Base-by-base conservation (phyloP, 495 filamentous ascomycete genomes). In the Xylaria telfairii region DNA sequence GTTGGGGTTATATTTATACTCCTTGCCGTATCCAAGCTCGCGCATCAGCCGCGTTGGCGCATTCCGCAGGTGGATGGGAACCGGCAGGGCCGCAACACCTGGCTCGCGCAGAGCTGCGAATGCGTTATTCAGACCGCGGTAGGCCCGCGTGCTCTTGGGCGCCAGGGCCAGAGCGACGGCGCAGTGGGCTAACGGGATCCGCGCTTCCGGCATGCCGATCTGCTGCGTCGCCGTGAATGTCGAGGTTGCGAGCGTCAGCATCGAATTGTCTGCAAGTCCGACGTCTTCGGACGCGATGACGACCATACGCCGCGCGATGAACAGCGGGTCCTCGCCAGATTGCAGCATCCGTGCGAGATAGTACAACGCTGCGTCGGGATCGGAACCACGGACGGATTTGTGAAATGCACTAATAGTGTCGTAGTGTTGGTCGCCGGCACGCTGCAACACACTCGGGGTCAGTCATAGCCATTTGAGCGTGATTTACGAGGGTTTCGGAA, bases 371-470 rank as follows among this genome's bases (percentile, higher is more conserved):
- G 94, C 96, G 80, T 98, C 91, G 2, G 95, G 82, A 76, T 96
- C 89, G 65, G 90, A 92, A 26, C 96, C 96, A 21, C 96, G 92
- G 34, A 98, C 88, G 17, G 93, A 93, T 73, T 99, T 99, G 84
- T 99, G 96, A 78, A 99, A 96, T 56, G 96, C 96, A 3, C 93
- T 96, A 74, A 99, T 98, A 61, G 92, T 93, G 76, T 98, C 95
- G 80, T 92, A 99, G 80, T 98, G 96, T 77, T 96, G 92, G 80
- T 99, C 96, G 30, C 96, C 96, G 0, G 92, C 92, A 53, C 96
- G 90, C n/a, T n/a, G n/a, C n/a, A n/a, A n/a, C n/a, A n/a, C n/a
- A n/a, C n/a, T n/a, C n/a, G n/a, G n/a, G n/a, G n/a, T n/a, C n/a
- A n/a, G n/a, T n/a, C n/a, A n/a, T n/a, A n/a, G n/a, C n/a, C n/a